Evolutionary conservation across 1,284 basidiomycete species (phyloP).

Genomic region (Coniferiporia weirii): DNA sequence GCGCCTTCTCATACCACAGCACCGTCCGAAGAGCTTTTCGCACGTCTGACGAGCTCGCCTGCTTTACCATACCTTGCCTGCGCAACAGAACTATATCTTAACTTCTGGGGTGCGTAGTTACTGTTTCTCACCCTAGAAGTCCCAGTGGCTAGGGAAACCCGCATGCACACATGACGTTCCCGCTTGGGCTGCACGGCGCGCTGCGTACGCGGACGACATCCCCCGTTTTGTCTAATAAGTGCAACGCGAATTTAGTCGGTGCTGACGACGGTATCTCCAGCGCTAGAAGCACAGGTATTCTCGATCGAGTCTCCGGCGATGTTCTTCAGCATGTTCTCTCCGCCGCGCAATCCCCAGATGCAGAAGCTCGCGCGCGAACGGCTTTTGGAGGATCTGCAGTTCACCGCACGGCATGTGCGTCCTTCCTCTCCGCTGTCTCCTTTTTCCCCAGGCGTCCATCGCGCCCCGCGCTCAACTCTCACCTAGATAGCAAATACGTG

Average conservation of each 20-base stretch:
- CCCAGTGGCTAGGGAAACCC: conserved; percentile 31
- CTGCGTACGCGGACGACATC: neutral
- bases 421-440: neutral
- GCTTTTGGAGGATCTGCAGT: conserved; percentile 79
- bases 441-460: no score
- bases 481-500: conserved; percentile 83
- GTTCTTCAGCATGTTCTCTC: conserved; percentile 86
- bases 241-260: neutral
- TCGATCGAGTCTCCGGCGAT: conserved; percentile 68
- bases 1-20: conserved; percentile 37
- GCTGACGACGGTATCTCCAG: conserved; percentile 25
- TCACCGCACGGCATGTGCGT: conserved; percentile 36
- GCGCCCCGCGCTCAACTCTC: neutral
- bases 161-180: neutral
- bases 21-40: conserved; percentile 69
- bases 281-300: conserved; percentile 80
- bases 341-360: conserved; percentile 63
- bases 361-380: conserved; percentile 58
- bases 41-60: conserved; percentile 64
- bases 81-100: conserved; percentile 81
- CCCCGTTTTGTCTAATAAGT: neutral
- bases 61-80: conserved; percentile 68
- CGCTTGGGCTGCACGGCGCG: neutral
- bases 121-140: neutral
- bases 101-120: conserved; percentile 72